Conservation (phyloP, 2,329 filamentous ascomycete genomes). For the Penicillium hesseltinei region DNA sequence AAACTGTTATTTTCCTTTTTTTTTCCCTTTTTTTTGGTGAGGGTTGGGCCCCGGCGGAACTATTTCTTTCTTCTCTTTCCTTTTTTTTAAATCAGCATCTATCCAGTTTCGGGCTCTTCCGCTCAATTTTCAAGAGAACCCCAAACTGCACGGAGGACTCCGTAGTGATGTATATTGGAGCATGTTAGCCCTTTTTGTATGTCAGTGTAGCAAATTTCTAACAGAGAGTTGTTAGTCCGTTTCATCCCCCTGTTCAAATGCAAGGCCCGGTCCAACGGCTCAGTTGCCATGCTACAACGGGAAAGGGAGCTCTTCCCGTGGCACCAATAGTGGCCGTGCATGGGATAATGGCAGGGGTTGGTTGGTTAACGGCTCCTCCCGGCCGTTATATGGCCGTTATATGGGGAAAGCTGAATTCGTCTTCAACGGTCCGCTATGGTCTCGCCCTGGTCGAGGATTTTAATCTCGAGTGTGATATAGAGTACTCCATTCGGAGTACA, state of each 20-base stretch:
- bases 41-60: neutral
- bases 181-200: neutral
- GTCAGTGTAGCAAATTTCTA: neutral
- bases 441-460: conserved; percentile 5
- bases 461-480: neutral
- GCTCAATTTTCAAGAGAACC: neutral
- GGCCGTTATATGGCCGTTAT: conserved; percentile 22
- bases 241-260: conserved; percentile 4
- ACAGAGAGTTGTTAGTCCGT: neutral
- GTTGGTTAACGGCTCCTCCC: conserved; percentile 18
- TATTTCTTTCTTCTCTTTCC: neutral
- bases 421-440: conserved; percentile 18
- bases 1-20: neutral
- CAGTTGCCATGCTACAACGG: neutral
- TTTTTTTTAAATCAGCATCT: neutral
- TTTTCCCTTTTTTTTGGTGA: neutral
- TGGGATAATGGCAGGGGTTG: conserved; percentile 2
- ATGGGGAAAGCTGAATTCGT: conserved; percentile 10
- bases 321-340: conserved; percentile 3
- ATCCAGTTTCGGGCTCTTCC: neutral
- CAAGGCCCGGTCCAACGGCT: conserved; percentile 7
- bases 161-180: neutral
- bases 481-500: neutral
- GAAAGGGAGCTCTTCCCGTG: neutral
- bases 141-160: neutral